phyloP scores from a whole-genome alignment of 164 flowering plant species.

The Magnolia kwangsiensis region DNA sequence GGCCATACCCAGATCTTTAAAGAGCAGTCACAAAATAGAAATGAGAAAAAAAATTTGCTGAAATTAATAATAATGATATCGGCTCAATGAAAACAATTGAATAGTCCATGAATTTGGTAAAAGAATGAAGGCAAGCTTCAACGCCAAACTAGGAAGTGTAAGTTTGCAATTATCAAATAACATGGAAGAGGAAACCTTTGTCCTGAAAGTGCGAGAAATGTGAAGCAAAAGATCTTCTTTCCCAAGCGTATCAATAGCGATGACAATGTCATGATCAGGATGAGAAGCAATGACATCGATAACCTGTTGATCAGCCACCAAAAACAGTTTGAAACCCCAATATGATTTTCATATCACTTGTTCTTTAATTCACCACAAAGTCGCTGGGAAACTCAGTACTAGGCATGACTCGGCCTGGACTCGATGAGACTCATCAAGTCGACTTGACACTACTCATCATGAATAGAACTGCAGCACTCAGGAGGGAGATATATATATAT shows the following conservation, averaged over 20 bases:
- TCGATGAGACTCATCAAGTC: no score
- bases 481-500: no score
- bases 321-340: not conserved
- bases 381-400: no score
- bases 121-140: not conserved
- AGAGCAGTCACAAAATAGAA: constrained; percentile 5
- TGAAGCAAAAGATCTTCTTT: constrained; percentile 80
- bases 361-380: not conserved
- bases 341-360: not conserved
- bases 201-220: constrained; percentile 49
- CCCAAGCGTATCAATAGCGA: constrained; percentile 74
- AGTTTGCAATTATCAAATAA: not conserved
- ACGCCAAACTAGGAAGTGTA: not conserved
- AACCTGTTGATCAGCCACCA: constrained; percentile 42
- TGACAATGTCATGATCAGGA: constrained; percentile 73
- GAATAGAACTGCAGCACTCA: no score
- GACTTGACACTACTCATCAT: no score
- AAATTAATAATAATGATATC: not conserved
- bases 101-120: not conserved
- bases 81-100: not conserved
- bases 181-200: constrained; percentile 43
- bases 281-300: constrained; percentile 64
- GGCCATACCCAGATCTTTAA: constrained; percentile 92
- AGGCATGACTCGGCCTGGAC: no score
- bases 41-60: not conserved